Evolutionary conservation across 2,329 filamentous ascomycete genomes (phyloP), one percentile per base, ranked within the genome.

Genomic region (Penicillium sp.): DNA sequence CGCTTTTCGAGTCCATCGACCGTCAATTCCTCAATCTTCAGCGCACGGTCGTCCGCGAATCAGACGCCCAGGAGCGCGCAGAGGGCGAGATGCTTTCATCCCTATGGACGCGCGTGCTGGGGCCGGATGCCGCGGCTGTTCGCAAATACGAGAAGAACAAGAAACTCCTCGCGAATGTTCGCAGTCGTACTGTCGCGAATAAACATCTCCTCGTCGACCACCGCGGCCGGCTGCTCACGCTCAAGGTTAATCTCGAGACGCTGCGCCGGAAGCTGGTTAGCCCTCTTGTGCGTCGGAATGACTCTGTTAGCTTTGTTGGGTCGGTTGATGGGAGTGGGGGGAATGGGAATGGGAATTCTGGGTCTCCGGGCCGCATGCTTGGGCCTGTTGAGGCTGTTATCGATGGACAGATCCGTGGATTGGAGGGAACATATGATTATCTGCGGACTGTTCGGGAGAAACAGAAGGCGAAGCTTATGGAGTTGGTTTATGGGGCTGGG

Each of bases 141-240:
- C 84, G 85, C 69, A 97, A 97, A 73, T 97, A 92, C 74, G 91
- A 96, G 72, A 90, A 89, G 76, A 97, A 97, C 79, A 88, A 88
- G 60, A 82, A 86, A 48, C 81, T 97, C 1, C 84, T 97, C 24
- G 84, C 82, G 48, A 88, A 88, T 62, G 88, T 97, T 55, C 86
- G 92, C 60, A 85, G 88, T 56, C 89, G 89, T 66, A 96, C 92
- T 1, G 86, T 96, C 24, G 84, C 85, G 59, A 96, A 97, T 77
- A 97, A 97, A 76, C 85, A 86, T 61, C 82, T 95, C 35, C 82
- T 97, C 9, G 85, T 94, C 61, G 89, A 92, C 66, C 92, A 97
- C 74, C 94, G 95, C 66, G 86, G 89, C 58, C 88, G 89, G 60
- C 83, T 97, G 38, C 81, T 94, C 52, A 89, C 88, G 3, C 82